phyloP scores from a whole-genome alignment of 106 monocot species.

The Cymbidium sinense region DNA sequence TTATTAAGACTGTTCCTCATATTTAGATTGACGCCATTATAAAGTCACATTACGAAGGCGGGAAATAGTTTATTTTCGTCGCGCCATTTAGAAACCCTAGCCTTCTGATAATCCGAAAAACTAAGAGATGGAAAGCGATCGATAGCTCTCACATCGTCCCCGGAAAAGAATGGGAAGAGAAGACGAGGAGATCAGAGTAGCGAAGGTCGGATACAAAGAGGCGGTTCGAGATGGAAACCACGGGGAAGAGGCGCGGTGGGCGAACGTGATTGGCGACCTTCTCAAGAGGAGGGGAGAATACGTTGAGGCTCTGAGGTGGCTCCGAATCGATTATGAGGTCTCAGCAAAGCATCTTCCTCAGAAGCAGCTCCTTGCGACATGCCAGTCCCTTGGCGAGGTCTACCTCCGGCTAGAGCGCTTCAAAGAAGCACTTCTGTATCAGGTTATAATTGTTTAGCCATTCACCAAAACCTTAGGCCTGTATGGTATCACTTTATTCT shows the following conservation, averaged over 20 bases:
- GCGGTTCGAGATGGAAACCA: constrained; percentile 66
- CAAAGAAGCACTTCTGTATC: constrained; percentile 62
- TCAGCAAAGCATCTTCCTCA: constrained; percentile 65
- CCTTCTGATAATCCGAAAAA: too few relatives aligned
- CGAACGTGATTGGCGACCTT: constrained; percentile 84
- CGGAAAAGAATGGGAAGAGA: constrained; percentile 26
- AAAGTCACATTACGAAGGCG: too few relatives aligned
- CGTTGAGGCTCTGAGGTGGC: constrained; percentile 81
- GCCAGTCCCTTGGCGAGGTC: constrained; percentile 87
- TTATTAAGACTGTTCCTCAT: too few relatives aligned
- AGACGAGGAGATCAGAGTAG: constrained; percentile 57
- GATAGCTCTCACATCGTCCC: too few relatives aligned
- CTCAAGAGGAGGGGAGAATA: constrained; percentile 77
- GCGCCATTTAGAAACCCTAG: too few relatives aligned
- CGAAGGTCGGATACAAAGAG: constrained; percentile 53
- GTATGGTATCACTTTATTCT: too few relatives aligned
- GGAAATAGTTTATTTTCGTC: too few relatives aligned
- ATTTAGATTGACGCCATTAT: too few relatives aligned
- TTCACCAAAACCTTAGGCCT: not conserved
- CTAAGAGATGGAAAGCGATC: too few relatives aligned
- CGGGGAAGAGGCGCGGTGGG: constrained; percentile 81
- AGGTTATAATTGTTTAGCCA: constrained; percentile 28
- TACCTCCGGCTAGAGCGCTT: constrained; percentile 62
- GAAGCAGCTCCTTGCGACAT: constrained; percentile 87
- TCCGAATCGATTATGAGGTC: constrained; percentile 73